A percentile compares a stretch with the other conserved stretches of the same genome.
Conservation (phyloP, 768 basidiomycete genomes). For the Dictyophora rubrovolvata region DNA sequence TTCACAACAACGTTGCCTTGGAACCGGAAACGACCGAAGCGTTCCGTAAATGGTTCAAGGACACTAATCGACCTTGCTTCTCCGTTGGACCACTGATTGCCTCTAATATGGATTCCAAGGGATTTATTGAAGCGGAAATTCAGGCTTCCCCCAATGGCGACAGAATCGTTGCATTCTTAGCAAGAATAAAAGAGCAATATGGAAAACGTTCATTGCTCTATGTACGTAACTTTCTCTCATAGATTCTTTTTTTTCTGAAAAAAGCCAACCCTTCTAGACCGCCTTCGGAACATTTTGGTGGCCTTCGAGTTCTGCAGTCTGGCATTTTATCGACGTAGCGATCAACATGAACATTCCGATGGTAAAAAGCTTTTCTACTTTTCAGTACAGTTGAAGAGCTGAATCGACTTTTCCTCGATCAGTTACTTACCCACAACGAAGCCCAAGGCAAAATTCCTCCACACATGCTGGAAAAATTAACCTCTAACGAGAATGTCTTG, state of each 20-base stretch:
- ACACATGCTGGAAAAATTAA: too few relatives aligned
- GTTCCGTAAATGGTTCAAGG: slow-evolving; percentile 11
- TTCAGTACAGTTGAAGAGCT: too few relatives aligned
- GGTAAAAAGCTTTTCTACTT: too few relatives aligned
- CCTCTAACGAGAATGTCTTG: too few relatives aligned
- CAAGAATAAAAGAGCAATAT: slow-evolving; percentile 5
- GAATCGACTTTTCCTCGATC: too few relatives aligned
- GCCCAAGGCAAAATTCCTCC: too few relatives aligned
- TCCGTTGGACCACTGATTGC: slow-evolving; percentile 12
- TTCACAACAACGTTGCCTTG: slow-evolving; percentile 9
- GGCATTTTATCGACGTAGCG: too few relatives aligned
- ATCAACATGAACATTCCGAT: too few relatives aligned
- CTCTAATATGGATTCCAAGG: background rate
- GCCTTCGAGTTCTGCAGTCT: slow-evolving; percentile 12
- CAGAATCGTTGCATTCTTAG: slow-evolving; percentile 14
- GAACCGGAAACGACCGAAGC: slow-evolving; percentile 15
- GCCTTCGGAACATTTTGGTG: slow-evolving; percentile 18
- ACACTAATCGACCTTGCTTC: slow-evolving; percentile 10
- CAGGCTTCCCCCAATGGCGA: slow-evolving; percentile 7
- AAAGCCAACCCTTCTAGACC: slow-evolving; percentile 8
- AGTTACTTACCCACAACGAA: too few relatives aligned
- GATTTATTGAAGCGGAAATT: slow-evolving; percentile 6
- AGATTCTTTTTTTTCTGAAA: background rate
- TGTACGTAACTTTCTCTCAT: slow-evolving; percentile 7
- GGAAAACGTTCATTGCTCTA: slow-evolving; percentile 16